Conservation (phyloP, 2,329 filamentous ascomycete species). For the Botrytis squamosa region DNA sequence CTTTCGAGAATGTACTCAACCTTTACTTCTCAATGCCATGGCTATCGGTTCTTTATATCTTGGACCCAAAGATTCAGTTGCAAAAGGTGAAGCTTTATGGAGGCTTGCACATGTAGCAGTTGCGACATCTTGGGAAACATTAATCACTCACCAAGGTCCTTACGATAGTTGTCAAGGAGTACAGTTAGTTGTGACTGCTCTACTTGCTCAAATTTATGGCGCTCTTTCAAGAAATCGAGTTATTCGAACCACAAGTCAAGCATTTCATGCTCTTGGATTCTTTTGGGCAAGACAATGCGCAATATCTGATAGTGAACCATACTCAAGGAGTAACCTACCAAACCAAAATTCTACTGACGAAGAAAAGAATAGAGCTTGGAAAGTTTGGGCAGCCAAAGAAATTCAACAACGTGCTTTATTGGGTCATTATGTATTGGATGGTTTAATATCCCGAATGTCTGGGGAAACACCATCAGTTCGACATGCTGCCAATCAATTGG, state of each 20-base stretch:
- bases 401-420: slow-evolving; percentile 46
- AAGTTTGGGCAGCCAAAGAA: slow-evolving; percentile 45
- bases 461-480: slow-evolving; percentile 45
- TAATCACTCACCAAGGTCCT: slow-evolving; percentile 45
- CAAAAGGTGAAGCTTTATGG: slow-evolving; percentile 47
- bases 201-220: slow-evolving; percentile 46
- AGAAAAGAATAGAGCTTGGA: slow-evolving; percentile 45
- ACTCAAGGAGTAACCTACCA: slow-evolving; percentile 40
- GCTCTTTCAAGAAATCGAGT: slow-evolving; percentile 44
- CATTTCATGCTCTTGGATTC: slow-evolving; percentile 46
- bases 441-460: slow-evolving; percentile 46
- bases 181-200: slow-evolving; percentile 45
- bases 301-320: slow-evolving; percentile 43
- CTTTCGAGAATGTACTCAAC: slow-evolving; percentile 46
- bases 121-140: slow-evolving; percentile 47
- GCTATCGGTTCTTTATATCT: slow-evolving; percentile 48
- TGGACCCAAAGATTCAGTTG: slow-evolving; percentile 45
- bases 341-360: slow-evolving; percentile 36
- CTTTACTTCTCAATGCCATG: slow-evolving; percentile 46
- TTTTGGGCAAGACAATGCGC: slow-evolving; percentile 48
- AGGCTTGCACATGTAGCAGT: slow-evolving; percentile 46
- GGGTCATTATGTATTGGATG: slow-evolving; percentile 47
- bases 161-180: slow-evolving; percentile 46
- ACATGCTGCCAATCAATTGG: slow-evolving; percentile 44
- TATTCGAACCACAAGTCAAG: slow-evolving; percentile 46